Evolutionary conservation across 2,329 filamentous ascomycete species (phyloP).

Genomic region (Cladosporium colombiae): DNA sequence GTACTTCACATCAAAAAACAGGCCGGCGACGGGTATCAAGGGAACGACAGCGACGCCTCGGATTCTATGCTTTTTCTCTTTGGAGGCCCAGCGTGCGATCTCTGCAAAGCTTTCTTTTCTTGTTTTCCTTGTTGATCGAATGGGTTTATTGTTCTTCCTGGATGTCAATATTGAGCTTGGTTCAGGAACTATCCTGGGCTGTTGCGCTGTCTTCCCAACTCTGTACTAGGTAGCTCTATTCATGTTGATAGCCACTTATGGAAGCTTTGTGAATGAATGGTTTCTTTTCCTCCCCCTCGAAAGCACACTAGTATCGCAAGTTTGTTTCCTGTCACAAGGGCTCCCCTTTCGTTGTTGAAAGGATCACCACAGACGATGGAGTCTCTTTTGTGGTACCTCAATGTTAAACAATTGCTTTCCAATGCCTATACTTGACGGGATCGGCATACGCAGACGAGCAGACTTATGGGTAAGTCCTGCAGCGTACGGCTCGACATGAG

Average conservation of each 20-base stretch:
- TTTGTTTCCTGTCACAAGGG: too few species aligned
- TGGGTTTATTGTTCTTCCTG: background rate
- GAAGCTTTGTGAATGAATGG: background rate
- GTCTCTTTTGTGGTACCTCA: background rate
- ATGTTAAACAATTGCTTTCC: too few species aligned
- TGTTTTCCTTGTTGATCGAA: background rate
- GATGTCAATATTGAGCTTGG: background rate
- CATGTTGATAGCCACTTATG: background rate
- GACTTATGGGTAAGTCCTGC: background rate
- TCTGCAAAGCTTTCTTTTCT: background rate
- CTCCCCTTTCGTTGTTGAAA: too few species aligned
- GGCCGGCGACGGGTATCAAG: constrained; percentile 1
- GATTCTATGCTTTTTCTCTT: background rate
- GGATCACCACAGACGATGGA: background rate
- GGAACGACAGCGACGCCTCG: background rate
- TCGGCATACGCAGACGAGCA: background rate
- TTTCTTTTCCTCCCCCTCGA: background rate
- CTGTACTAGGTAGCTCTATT: background rate
- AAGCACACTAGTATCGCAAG: too few species aligned
- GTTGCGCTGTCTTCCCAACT: background rate
- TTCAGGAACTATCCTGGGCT: background rate
- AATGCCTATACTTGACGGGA: too few species aligned
- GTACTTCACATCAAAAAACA: constrained; percentile 1
- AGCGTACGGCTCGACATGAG: too few species aligned
- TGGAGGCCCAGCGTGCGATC: background rate